Base-by-base conservation (phyloP, 2,329 filamentous ascomycete genomes). In the Neospermospora avenae region DNA sequence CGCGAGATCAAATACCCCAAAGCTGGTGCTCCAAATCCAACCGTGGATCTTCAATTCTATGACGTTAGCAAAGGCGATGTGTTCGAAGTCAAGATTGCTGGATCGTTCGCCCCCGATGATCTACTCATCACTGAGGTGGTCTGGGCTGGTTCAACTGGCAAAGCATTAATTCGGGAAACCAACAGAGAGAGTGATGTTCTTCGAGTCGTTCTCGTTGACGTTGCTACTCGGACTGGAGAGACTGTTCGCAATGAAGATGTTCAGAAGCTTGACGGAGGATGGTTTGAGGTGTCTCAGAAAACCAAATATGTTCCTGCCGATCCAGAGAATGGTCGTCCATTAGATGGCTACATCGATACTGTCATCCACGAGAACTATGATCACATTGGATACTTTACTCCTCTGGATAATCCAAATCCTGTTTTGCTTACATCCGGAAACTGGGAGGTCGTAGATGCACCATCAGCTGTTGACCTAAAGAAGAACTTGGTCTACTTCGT, bases 1-100 rank as follows among this genome's bases (percentile, higher is more conserved):
- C 85, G 88, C 64, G 79, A 92, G 68, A 96, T 99, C 83, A 99
- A 99, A 75, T 99, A 99, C 70, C 96, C 95, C 51, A 98, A 98
- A 75, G 89, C 95, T 20, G 96, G 95, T 3, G 88, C 93, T 2
- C 92, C 93, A 49, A 99, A 99, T 73, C 95, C 95, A 0, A 84
- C 90, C 14, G 93, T 99, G 3, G 86, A 91, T 62, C 77, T 99
- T 34, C 83, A 90, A 57, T 96, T 98, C 75, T 98, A 93, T 74
- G 93, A 98, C 67, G 80, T 97, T 20, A 80, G 80, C 10, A 89
- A 88, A 69, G 83, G 83, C 1, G 87, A 96, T 60, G 82, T 89
- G 8, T 98, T 98, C 71, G 84, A 85, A 18, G 89, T 98, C 28
- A 80, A 88, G 8, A 87, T 93, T 52, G 80, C 86, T 0, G 89